Percentiles rank a stretch among this genome's conserved stretches.
Evolutionary conservation across 805 yeast species (phyloP).

Genomic region (Pichia kluyveri): DNA sequence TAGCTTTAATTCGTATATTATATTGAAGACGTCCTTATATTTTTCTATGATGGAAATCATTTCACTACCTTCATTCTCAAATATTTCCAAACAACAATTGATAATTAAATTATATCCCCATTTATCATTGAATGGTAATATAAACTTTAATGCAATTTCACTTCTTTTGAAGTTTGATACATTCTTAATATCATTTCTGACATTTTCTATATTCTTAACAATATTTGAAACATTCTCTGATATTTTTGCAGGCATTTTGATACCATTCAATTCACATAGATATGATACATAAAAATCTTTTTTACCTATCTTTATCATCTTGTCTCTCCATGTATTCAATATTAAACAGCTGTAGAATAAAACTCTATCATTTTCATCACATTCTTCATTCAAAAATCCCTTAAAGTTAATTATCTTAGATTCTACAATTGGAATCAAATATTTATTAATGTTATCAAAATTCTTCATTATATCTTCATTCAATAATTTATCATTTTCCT

Average conservation of each 20-base stretch:
- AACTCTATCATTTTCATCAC: conserved; percentile 16
- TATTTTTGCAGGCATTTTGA: conserved; percentile 53
- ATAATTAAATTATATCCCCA: conserved; percentile 34
- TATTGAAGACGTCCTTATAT: conserved; percentile 27
- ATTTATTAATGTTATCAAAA: conserved; percentile 14
- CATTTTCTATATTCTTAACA: conserved; percentile 25
- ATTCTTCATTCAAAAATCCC: neutral
- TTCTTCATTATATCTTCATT: conserved; percentile 11
- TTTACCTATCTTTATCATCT: conserved; percentile 22
- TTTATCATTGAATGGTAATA: conserved; percentile 45
- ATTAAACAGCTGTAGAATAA: conserved; percentile 41
- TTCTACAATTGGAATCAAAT: conserved; percentile 14
- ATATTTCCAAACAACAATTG: conserved; percentile 14
- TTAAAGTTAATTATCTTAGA: neutral
- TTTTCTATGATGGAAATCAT: conserved; percentile 18
- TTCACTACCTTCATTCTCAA: conserved; percentile 4
- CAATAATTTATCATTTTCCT: conserved; percentile 6
- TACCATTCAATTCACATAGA: conserved; percentile 55
- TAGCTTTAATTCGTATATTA: conserved; percentile 29
- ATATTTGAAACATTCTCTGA: conserved; percentile 42
- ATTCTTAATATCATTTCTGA: conserved; percentile 10
- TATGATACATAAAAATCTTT: conserved; percentile 33
- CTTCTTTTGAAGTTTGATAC: conserved; percentile 37
- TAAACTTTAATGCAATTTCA: conserved; percentile 44
- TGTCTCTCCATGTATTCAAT: conserved; percentile 39